Evolutionary conservation across 2,329 filamentous ascomycete species (phyloP).

Genomic region (Anthostomella pinea): DNA sequence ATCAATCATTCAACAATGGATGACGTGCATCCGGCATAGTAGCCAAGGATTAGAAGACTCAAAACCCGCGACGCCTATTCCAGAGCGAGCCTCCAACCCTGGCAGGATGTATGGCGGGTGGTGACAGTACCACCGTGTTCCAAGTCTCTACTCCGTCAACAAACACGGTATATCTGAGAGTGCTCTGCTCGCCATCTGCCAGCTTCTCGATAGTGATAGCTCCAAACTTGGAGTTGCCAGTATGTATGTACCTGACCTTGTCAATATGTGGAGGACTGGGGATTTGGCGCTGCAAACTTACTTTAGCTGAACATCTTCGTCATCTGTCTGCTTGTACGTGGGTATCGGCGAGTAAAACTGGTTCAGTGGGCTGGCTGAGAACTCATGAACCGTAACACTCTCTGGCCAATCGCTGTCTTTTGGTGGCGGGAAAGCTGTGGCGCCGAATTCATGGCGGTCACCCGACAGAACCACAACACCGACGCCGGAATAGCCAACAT

Average conservation of each 20-base stretch:
- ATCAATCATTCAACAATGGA: too few relatives aligned
- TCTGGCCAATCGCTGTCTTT: conserved; percentile 60
- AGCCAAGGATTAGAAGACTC: conserved; percentile 4
- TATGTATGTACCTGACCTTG: conserved; percentile 65
- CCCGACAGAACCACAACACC: conserved; percentile 84
- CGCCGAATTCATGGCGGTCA: conserved; percentile 95
- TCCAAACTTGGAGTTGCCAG: conserved; percentile 87
- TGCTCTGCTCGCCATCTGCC: conserved; percentile 62
- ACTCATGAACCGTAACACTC: conserved; percentile 75
- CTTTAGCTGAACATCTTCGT: conserved; percentile 81
- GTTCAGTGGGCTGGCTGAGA: conserved; percentile 84
- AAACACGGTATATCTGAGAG: conserved; percentile 77
- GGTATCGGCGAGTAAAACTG: conserved; percentile 90
- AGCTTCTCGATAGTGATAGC: conserved; percentile 73
- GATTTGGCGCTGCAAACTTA: conserved; percentile 46
- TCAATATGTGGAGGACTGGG: conserved; percentile 17
- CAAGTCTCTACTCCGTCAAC: conserved; percentile 78
- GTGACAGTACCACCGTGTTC: conserved; percentile 57
- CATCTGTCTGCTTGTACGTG: conserved; percentile 78
- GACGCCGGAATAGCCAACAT: conserved; percentile 68
- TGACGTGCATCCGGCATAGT: too few relatives aligned
- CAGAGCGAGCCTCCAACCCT: conserved; percentile 43
- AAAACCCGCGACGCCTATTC: conserved; percentile 37
- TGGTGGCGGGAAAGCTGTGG: conserved; percentile 72
- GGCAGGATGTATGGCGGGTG: conserved; percentile 35